These are phyloP conservation scores for Syncephalastrum contaminatum DNA, from an alignment of 371 early-diverging fungal genomes.

Conservation along the genomic window DNA sequence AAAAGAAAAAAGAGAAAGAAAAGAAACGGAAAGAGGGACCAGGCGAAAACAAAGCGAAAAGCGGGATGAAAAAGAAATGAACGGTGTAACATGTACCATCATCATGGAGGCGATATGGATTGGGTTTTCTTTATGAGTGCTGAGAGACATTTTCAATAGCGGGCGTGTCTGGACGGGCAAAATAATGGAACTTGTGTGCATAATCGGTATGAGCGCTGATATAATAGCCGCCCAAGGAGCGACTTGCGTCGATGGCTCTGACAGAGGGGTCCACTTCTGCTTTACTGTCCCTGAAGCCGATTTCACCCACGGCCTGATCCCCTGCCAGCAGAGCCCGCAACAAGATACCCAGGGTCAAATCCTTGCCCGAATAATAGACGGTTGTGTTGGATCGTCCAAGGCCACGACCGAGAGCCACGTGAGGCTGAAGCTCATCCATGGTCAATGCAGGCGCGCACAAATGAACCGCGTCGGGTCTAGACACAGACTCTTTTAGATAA, in stretches of 20 bases:
- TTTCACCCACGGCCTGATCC: constrained; percentile 43
- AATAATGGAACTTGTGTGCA: constrained; percentile 45
- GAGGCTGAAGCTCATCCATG: constrained; percentile 30
- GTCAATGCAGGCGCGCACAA: constrained; percentile 49
- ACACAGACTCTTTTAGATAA: neutral
- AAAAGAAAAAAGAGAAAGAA: no score
- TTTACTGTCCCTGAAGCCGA: constrained; percentile 26
- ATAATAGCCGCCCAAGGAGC: constrained; percentile 41
- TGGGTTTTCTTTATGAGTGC: no score
- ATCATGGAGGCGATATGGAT: no score
- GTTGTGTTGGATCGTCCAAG: constrained; percentile 32
- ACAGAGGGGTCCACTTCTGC: constrained; percentile 32
- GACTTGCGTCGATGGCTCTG: constrained; percentile 30
- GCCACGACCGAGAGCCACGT: constrained; percentile 20
- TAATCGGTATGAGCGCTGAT: constrained; percentile 47
- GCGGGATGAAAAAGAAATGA: no score
- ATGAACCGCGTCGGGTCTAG: constrained; percentile 47
- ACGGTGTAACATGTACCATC: no score
- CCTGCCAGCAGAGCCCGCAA: constrained; percentile 36
- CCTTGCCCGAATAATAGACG: constrained; percentile 45
- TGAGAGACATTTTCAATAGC: no score
- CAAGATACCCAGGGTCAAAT: constrained; percentile 42
- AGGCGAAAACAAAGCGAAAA: no score
- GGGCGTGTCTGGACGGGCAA: constrained; percentile 9
- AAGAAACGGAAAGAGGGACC: no score